Base-by-base conservation (phyloP, 495 filamentous ascomycete genomes). In the Penicillium egyptiacum region DNA sequence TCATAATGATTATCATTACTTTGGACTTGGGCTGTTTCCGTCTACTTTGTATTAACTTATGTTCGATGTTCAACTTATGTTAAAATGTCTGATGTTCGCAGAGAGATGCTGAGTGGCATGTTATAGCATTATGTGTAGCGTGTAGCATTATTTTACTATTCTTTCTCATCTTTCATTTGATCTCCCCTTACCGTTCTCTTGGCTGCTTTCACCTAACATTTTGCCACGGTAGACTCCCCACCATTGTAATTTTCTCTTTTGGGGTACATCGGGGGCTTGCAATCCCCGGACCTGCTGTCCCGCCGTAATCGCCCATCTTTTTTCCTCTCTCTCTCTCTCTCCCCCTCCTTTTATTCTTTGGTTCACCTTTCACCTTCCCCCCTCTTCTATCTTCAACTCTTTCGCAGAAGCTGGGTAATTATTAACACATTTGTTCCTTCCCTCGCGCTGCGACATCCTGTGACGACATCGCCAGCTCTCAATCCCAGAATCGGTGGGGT, bases 161-260 rank as follows among this genome's bases (percentile, higher is more conserved):
- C 23, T 5, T 28, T 33, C 11, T 39, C 35, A 39, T 39, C 19
- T 39, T 52, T 43, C 11, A 45, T 4, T 33, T 33, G 11, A 26
- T 14, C 26, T 55, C 53, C 23, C 43, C 54, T 55, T 37, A 26
- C 33, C 10, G 16, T 23, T 17, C 40, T 47, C 31, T 49, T 42
- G 45, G 45, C 50, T 42, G 50, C 56, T 43, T 35, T 30, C 50
- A 45, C 47, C 25, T 62, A 58, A 56, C 59, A 61, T 65, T 70
- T 73, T 66, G 68, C 70, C 70, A 69, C 66, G 62, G 58, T 59
- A 41, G 43, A 23, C 20, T 63, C 64, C 66, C 70, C 68, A 71
- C 67, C 59, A 25, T 59, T 52, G 65, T 70, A 67, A 62, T 69
- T 64, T 70, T 61, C 31, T 49, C 55, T 56, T 59, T 56, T 65